These are phyloP conservation scores for Penicillium sp. DNA, from an alignment of 2,329 filamentous ascomycete species.

Conservation along the genomic window DNA sequence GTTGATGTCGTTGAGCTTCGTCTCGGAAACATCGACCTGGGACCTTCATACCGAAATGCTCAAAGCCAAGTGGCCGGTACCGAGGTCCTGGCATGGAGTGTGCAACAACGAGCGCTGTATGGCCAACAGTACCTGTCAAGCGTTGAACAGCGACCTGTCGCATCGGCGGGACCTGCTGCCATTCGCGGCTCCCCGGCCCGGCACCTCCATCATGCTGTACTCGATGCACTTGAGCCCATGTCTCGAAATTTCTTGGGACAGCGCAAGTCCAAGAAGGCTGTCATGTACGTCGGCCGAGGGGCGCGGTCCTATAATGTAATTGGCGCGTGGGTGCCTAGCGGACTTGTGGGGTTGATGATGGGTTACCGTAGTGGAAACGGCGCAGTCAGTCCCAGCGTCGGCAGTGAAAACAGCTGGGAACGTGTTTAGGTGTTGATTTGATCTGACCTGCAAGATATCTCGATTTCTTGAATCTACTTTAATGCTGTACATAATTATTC, in stretches of 20 bases:
- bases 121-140: slow-evolving; percentile 44
- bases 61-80: slow-evolving; percentile 44
- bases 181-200: slow-evolving; percentile 68
- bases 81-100: slow-evolving; percentile 61
- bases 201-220: slow-evolving; percentile 80
- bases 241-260: slow-evolving; percentile 41
- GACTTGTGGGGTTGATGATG: slow-evolving; percentile 91
- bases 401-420: slow-evolving; percentile 39
- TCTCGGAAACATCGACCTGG: slow-evolving; percentile 86
- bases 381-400: slow-evolving; percentile 28
- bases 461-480: not conserved
- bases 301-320: slow-evolving; percentile 82
- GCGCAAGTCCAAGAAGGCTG: slow-evolving; percentile 44
- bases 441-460: not conserved
- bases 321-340: slow-evolving; percentile 72
- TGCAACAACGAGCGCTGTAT: slow-evolving; percentile 53
- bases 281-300: slow-evolving; percentile 79
- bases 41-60: slow-evolving; percentile 53
- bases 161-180: slow-evolving; percentile 37
- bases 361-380: slow-evolving; percentile 56
- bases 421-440: slow-evolving; percentile 22
- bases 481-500: slow-evolving; percentile 13
- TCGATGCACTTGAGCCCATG: slow-evolving; percentile 72
- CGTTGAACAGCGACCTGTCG: slow-evolving; percentile 42
- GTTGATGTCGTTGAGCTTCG: slow-evolving; percentile 82